Evolutionary conservation across 192 early-diverging fungal species (phyloP), one percentile per base, ranked within the genome.

Genomic region (Coemansia umbellata): DNA sequence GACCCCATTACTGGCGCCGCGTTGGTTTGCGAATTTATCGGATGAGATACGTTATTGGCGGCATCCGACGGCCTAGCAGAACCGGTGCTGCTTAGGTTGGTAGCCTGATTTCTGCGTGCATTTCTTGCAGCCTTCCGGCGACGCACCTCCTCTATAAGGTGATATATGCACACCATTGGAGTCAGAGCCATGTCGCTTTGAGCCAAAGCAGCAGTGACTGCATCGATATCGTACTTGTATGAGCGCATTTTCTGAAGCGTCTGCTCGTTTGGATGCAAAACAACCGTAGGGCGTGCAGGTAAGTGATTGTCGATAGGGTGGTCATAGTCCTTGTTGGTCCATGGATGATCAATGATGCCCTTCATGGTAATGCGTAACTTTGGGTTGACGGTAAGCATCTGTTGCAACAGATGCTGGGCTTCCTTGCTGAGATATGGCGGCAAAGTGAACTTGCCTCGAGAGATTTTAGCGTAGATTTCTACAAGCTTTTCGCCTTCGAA

Each of bases 401-500:
- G 80, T 43, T 74, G 65, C 21, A 93, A 78, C 31, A 93, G 60
- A 62, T 87, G 78, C 60, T 80, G 58, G 50, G 81, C 70, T 35
- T 78, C 70, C 37, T 65, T 67, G 45, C 69, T 65, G 50, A 84
- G 57, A 59, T 79, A 79, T 1, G 80, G 81, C 24, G 82, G 84
- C 66, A 78, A 57, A 22, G 57, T 80, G 56, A 83, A 84, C 10
- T 48, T 69, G 37, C 89, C 91, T 50, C 65, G 79, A 31, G 82
- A 84, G 44, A 93, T 93, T 61, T 93, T 93, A 47, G 84, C 81
- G 70, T 90, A 91, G 11, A 93, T 80, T 52, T 87, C 88, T 49
- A 88, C 87, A 63, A 90, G 80, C 50, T 87, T 88, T 14, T 87
- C 85, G 67, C 91, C 88, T 49, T 92, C 91, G 66, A 92, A 92